Evolutionary conservation across 2,329 filamentous ascomycete species (phyloP).

Genomic region (Fusarium napiforme): DNA sequence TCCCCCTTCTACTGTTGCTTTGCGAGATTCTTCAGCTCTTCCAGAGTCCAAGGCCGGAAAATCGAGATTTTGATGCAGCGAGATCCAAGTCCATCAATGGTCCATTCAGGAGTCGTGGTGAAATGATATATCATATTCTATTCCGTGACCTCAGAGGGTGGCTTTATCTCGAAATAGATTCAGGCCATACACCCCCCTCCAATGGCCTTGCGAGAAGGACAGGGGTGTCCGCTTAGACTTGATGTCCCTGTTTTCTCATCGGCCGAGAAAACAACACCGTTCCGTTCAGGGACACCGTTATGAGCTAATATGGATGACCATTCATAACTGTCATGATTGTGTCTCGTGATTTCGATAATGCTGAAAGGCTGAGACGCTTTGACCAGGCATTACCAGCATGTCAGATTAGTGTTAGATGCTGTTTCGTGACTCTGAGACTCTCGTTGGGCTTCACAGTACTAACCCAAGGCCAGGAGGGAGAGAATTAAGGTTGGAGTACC

Average conservation of each 20-base stretch:
- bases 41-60: slow-evolving; percentile 12
- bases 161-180: slow-evolving; percentile 34
- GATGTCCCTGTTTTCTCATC: slow-evolving; percentile 42
- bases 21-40: slow-evolving; percentile 18
- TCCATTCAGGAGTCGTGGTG: slow-evolving; percentile 23
- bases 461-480: not conserved
- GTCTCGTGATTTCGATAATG: slow-evolving; percentile 41
- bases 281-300: slow-evolving; percentile 35
- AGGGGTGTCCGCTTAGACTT: slow-evolving; percentile 21
- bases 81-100: slow-evolving; percentile 41
- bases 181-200: not conserved
- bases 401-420: slow-evolving; percentile 5
- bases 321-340: slow-evolving; percentile 23
- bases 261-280: slow-evolving; percentile 46
- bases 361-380: slow-evolving; percentile 32
- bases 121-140: slow-evolving; percentile 40
- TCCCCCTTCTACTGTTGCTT: slow-evolving; percentile 6
- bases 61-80: slow-evolving; percentile 42
- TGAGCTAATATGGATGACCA: slow-evolving; percentile 28
- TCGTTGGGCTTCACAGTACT: not conserved
- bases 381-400: slow-evolving; percentile 20
- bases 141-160: slow-evolving; percentile 27
- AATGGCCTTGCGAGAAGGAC: not conserved
- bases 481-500: not conserved
- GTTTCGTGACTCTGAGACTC: slow-evolving; percentile 3